Evolutionary conservation across 768 basidiomycete species (phyloP).

Genomic region (Leccinum boreale): DNA sequence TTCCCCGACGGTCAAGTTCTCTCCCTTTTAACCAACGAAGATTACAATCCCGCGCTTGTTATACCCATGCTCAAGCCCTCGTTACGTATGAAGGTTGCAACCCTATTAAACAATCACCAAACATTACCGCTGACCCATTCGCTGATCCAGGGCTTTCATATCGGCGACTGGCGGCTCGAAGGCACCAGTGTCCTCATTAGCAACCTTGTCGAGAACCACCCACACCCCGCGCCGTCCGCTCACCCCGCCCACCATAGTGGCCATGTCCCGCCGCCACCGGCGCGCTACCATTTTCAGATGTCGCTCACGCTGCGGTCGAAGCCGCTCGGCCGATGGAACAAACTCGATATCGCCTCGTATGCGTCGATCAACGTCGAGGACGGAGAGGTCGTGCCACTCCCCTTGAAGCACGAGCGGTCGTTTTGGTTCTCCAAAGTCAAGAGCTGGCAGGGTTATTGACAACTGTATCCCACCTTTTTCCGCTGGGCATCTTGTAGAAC

Average conservation of each 20-base stretch:
- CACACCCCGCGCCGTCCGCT: slow-evolving; percentile 2
- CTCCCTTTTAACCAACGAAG: slow-evolving; percentile 82
- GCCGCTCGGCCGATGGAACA: slow-evolving; percentile 78
- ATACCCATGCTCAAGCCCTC: slow-evolving; percentile 75
- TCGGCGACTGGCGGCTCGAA: slow-evolving; percentile 70
- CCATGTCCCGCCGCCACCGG: slow-evolving; percentile 15
- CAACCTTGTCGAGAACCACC: slow-evolving; percentile 54
- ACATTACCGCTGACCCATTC: slow-evolving; percentile 1
- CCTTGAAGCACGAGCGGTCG: slow-evolving; percentile 80
- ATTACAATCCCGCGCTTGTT: slow-evolving; percentile 61
- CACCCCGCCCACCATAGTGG: slow-evolving; percentile 5
- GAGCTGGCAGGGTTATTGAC: slow-evolving; percentile 46
- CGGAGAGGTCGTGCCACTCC: slow-evolving; percentile 66
- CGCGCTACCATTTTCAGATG: slow-evolving; percentile 74
- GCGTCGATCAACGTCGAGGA: slow-evolving; percentile 72
- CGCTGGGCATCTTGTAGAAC: background rate
- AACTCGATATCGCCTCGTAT: slow-evolving; percentile 70
- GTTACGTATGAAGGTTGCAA: slow-evolving; percentile 68
- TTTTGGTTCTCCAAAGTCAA: slow-evolving; percentile 93
- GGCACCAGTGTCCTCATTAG: slow-evolving; percentile 58
- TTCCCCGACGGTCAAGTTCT: slow-evolving; percentile 84
- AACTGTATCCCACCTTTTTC: background rate
- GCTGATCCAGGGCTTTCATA: slow-evolving; percentile 57
- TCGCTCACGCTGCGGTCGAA: slow-evolving; percentile 65
- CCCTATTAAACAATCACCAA: background rate